These are phyloP conservation scores for Plasmodium reichenowi DNA, from an alignment of 169 alveolate genomes.

Conservation along the genomic window DNA sequence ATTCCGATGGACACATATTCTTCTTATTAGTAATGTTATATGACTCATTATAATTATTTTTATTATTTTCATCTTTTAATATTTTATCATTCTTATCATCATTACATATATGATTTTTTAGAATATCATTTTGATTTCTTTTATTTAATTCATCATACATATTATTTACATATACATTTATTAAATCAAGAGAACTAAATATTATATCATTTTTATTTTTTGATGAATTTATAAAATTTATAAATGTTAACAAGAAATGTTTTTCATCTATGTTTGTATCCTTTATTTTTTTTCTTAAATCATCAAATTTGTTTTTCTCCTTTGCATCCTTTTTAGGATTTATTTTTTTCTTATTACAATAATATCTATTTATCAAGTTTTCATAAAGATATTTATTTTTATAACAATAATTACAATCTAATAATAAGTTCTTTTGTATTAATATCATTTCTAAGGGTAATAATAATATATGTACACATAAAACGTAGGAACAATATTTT, in stretches of 20 bases:
- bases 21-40: no score
- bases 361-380: constrained; percentile 18
- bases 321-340: constrained; percentile 25
- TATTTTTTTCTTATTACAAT: constrained; percentile 22
- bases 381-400: constrained; percentile 3
- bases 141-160: not conserved
- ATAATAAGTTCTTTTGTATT: constrained; percentile 11
- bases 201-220: not conserved
- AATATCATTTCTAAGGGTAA: constrained; percentile 41
- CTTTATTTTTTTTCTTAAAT: constrained; percentile 26
- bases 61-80: no score
- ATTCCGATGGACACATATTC: no score
- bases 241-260: constrained; percentile 1
- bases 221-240: constrained; percentile 10
- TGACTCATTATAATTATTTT: no score
- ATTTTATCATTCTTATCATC: not conserved
- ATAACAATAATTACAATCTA: constrained; percentile 7
- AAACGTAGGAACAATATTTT: not conserved
- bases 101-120: not conserved
- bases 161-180: constrained; percentile 10
- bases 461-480: constrained; percentile 14
- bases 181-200: not conserved
- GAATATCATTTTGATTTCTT: not conserved
- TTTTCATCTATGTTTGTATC: constrained; percentile 29
- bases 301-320: constrained; percentile 19